A percentile compares a stretch with the other conserved stretches of the same genome.
Evolutionary conservation across 768 basidiomycete genomes (phyloP).

Genomic region (Pulveroboletus sp.): DNA sequence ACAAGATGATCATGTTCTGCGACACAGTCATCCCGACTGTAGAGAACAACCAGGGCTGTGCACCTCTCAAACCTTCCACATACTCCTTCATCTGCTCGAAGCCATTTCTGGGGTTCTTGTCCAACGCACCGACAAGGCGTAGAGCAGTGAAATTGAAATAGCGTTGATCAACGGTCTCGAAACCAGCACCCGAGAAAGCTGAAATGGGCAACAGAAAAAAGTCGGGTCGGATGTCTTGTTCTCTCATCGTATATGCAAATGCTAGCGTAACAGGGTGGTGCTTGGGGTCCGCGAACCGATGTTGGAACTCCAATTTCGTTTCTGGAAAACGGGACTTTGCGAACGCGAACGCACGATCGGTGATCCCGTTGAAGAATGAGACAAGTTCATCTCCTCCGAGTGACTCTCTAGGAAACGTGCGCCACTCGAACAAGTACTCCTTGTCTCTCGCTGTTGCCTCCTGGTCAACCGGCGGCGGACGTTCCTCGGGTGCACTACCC

Average conservation of each 20-base stretch:
- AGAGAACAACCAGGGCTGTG: conserved; percentile 11
- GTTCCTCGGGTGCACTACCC: neutral
- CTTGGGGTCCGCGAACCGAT: conserved; percentile 9
- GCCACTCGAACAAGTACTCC: conserved; percentile 4
- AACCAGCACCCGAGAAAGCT: conserved; percentile 4
- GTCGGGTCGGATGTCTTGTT: conserved; percentile 1
- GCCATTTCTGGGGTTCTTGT: neutral
- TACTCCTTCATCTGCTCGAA: conserved; percentile 6
- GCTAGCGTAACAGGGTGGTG: conserved; percentile 3
- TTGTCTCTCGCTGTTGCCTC: neutral
- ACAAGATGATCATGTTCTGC: neutral
- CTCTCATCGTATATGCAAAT: conserved; percentile 6
- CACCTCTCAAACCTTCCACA: neutral
- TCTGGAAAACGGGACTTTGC: neutral
- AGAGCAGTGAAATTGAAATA: conserved; percentile 8
- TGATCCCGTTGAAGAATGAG: conserved; percentile 5
- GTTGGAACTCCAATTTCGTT: neutral
- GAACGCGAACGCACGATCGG: conserved; percentile 7
- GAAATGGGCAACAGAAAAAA: conserved; percentile 13
- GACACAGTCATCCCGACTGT: conserved; percentile 6
- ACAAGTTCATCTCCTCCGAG: conserved; percentile 4
- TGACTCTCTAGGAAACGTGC: conserved; percentile 1
- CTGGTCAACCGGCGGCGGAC: neutral
- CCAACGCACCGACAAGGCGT: conserved; percentile 7
- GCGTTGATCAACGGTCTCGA: neutral